Evolutionary conservation across 176 grass and related monocot species (phyloP).

Genomic region (Oryza nivara): DNA sequence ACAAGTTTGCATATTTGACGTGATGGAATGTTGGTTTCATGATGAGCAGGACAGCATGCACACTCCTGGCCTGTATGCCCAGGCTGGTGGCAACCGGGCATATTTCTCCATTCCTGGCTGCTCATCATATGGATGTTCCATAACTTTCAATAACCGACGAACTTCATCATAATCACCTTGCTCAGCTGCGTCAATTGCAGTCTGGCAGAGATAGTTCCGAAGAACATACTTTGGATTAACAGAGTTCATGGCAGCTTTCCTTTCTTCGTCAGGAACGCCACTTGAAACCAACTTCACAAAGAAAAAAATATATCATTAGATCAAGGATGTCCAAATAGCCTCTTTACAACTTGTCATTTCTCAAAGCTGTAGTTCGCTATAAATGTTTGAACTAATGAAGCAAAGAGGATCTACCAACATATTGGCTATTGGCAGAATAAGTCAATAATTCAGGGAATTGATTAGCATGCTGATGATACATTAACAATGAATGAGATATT

Average conservation of each 20-base stretch:
- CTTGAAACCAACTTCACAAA: constrained; percentile 65
- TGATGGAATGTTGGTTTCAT: constrained; percentile 34
- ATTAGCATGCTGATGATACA: not conserved
- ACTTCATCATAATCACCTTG: constrained; percentile 79
- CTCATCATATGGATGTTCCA: constrained; percentile 81
- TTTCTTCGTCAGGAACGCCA: constrained; percentile 65
- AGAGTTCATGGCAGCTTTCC: constrained; percentile 75
- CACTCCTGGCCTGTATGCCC: constrained; percentile 98
- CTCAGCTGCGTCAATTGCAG: constrained; percentile 77
- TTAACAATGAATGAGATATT: not conserved
- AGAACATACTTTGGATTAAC: constrained; percentile 93
- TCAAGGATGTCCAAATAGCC: not conserved
- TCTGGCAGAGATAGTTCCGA: constrained; percentile 91
- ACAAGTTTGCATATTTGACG: not conserved
- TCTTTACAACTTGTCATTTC: not conserved
- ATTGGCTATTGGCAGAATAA: not conserved
- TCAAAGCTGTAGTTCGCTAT: not conserved
- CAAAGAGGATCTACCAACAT: not conserved
- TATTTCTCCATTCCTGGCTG: constrained; percentile 94
- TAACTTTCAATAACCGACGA: constrained; percentile 67
- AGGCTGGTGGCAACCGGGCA: constrained; percentile 81
- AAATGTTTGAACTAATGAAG: not conserved
- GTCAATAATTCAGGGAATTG: not conserved
- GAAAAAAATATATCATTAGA: constrained; percentile 3
- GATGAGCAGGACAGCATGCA: constrained; percentile 98